Percentiles rank a stretch among this genome's conserved stretches.
Evolutionary conservation across 345 rosid genomes (phyloP).

Genomic region (Boechera divaricarpa): DNA sequence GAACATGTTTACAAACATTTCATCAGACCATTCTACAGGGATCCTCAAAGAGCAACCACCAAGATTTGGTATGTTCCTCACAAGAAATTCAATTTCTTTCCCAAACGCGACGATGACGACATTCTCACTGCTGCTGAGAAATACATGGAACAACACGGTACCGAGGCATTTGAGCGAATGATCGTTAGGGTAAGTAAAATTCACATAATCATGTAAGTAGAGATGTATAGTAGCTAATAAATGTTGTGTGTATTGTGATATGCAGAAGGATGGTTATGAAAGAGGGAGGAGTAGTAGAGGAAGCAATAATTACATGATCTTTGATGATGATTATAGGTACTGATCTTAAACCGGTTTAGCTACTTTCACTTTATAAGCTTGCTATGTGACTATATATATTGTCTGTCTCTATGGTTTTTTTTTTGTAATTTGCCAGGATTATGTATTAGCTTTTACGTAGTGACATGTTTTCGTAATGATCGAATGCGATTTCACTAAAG

Average conservation of each 20-base stretch:
- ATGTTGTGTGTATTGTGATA: conserved; percentile 6
- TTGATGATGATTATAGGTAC: conserved; percentile 83
- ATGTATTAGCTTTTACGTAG: conserved; percentile 15
- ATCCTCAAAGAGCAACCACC: conserved; percentile 65
- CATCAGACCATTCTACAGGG: conserved; percentile 73
- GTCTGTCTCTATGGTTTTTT: conserved; percentile 8
- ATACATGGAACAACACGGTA: conserved; percentile 84
- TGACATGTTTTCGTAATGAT: conserved; percentile 26
- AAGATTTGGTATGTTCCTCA: conserved; percentile 94
- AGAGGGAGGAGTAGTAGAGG: conserved; percentile 59
- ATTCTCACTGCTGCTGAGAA: conserved; percentile 84
- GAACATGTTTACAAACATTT: conserved; percentile 83
- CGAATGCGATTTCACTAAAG: background rate
- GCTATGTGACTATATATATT: background rate
- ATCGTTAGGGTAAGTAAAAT: conserved; percentile 63
- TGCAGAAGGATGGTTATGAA: conserved; percentile 76
- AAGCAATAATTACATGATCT: conserved; percentile 67
- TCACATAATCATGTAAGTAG: background rate
- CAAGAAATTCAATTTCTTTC: conserved; percentile 61
- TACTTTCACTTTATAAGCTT: conserved; percentile 16
- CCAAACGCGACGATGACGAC: conserved; percentile 64
- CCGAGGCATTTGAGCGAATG: conserved; percentile 82
- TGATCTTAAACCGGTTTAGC: conserved; percentile 29
- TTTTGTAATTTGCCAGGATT: background rate
- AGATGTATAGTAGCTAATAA: background rate